These are phyloP conservation scores for Nectriaceae sp. DNA, from an alignment of 2,329 filamentous ascomycete species.

Conservation along the genomic window DNA sequence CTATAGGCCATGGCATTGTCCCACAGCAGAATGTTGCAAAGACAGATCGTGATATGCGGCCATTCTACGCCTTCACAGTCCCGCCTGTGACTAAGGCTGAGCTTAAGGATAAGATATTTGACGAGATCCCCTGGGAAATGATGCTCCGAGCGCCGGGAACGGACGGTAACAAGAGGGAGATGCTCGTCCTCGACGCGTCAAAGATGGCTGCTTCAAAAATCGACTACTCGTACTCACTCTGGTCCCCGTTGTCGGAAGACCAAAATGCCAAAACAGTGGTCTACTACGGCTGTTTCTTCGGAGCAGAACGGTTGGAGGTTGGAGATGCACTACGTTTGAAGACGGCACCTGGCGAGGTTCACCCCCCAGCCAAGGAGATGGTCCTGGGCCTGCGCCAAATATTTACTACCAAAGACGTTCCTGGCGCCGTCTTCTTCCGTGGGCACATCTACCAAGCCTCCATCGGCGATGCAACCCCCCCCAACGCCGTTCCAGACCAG, in stretches of 20 bases:
- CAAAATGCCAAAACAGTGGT: constrained; percentile 33
- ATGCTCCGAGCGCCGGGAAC: constrained; percentile 35
- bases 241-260: constrained; percentile 38
- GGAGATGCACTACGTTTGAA: constrained; percentile 52
- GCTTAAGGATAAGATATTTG: constrained; percentile 41
- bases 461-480: constrained; percentile 24
- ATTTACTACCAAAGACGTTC: constrained; percentile 37
- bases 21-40: constrained; percentile 42
- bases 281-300: constrained; percentile 53
- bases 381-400: constrained; percentile 44
- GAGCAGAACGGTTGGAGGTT: constrained; percentile 50
- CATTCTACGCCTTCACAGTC: constrained; percentile 54
- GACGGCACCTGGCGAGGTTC: constrained; percentile 39
- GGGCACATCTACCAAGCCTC: constrained; percentile 42
- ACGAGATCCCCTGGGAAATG: constrained; percentile 45
- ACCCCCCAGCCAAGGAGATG: constrained; percentile 32
- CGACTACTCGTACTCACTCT: constrained; percentile 52
- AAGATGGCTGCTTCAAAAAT: constrained; percentile 53
- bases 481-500: constrained; percentile 36
- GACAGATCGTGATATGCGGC: constrained; percentile 44
- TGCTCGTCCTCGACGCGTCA: constrained; percentile 50
- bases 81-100: constrained; percentile 43
- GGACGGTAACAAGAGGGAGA: constrained; percentile 41
- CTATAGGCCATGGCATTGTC: constrained; percentile 41
- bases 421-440: constrained; percentile 41